phyloP scores from a whole-genome alignment of 345 rosid species.

The Syzygium grande region DNA sequence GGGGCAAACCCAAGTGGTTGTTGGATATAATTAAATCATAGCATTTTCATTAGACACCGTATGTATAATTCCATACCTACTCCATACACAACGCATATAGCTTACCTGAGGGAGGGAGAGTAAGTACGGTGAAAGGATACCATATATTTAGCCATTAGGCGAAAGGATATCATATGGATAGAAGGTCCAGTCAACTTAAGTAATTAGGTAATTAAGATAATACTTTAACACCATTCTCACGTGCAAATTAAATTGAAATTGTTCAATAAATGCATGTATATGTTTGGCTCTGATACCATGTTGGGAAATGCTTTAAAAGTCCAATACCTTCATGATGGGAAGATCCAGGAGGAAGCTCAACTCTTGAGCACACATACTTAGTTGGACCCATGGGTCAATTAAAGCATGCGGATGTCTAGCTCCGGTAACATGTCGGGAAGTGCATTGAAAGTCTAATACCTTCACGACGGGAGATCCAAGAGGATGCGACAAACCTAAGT shows the following conservation, averaged over 20 bases:
- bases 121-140: not conserved
- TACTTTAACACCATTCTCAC: not conserved
- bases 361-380: no score
- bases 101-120: not conserved
- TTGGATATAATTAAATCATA: not conserved
- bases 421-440: not conserved
- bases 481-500: not conserved
- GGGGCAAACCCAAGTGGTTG: no score
- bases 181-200: not conserved
- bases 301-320: not conserved
- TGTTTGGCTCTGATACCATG: not conserved
- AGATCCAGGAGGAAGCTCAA: not conserved
- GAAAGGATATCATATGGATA: not conserved
- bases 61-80: not conserved
- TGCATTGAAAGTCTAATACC: not conserved
- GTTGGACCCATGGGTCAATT: not conserved
- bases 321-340: not conserved
- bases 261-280: not conserved
- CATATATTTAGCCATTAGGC: not conserved
- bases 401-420: not conserved
- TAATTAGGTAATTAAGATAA: not conserved
- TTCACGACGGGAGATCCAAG: not conserved
- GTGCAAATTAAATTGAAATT: not conserved
- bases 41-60: not conserved
- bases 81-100: not conserved